Evolutionary conservation across 495 filamentous ascomycete species (phyloP).

Genomic region (Neurospora sp.): DNA sequence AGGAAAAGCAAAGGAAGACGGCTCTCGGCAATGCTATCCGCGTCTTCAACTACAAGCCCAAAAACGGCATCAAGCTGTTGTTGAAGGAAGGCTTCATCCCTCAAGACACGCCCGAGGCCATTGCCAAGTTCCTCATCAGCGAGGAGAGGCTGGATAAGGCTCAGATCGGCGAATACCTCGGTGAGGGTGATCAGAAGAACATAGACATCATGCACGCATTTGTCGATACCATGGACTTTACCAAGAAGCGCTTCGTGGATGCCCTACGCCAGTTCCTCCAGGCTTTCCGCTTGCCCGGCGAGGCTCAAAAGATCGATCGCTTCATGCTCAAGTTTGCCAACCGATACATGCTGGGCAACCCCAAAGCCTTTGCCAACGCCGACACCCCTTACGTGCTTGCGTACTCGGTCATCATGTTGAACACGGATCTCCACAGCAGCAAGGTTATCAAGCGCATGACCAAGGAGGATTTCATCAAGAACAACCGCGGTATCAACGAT

Average conservation of each 20-base stretch:
- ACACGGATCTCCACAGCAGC: slow-evolving; percentile 86
- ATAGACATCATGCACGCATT: slow-evolving; percentile 98
- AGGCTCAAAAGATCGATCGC: slow-evolving; percentile 98
- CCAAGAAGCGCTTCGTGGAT: slow-evolving; percentile 88
- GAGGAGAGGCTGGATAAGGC: slow-evolving; percentile 77
- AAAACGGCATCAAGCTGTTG: slow-evolving; percentile 78
- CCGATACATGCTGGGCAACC: slow-evolving; percentile 86
- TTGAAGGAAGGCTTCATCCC: slow-evolving; percentile 77
- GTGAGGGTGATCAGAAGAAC: slow-evolving; percentile 84
- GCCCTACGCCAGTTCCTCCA: slow-evolving; percentile 85
- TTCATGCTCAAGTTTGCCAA: slow-evolving; percentile 99
- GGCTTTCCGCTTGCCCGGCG: slow-evolving; percentile 87
- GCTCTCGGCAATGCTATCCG: slow-evolving; percentile 78
- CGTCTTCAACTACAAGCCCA: slow-evolving; percentile 97
- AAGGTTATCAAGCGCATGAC: slow-evolving; percentile 87
- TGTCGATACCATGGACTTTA: slow-evolving; percentile 90
- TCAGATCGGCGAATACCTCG: slow-evolving; percentile 87
- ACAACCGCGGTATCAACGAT: slow-evolving; percentile 97
- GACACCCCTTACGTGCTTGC: slow-evolving; percentile 94
- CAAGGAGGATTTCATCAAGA: slow-evolving; percentile 95
- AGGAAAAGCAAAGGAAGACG: slow-evolving; percentile 86
- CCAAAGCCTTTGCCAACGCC: slow-evolving; percentile 94
- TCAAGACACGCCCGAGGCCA: slow-evolving; percentile 64
- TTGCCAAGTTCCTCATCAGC: slow-evolving; percentile 70
- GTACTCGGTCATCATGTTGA: slow-evolving; percentile 94